Conservation (phyloP, 139 green algal genomes). For the Pedinophyceae sp. region DNA sequence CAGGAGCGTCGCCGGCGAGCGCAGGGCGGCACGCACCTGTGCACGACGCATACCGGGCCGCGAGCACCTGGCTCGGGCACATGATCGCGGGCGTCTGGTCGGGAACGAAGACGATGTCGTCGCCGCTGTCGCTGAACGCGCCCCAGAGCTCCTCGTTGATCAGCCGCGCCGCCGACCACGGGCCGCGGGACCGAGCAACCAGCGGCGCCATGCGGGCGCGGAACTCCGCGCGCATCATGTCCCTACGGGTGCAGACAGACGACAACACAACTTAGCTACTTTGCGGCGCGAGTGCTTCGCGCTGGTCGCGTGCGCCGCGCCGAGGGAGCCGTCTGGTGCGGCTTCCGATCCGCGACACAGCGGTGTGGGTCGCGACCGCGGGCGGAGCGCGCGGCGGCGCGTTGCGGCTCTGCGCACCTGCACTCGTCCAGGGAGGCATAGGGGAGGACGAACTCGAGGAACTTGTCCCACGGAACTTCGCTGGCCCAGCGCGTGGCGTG, state of each 20-base stretch:
- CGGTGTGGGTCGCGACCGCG: too few species aligned
- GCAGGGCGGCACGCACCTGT: too few species aligned
- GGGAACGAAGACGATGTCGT: slow-evolving; percentile 20
- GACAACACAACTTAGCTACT: slow-evolving; percentile 3
- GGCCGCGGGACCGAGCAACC: background rate
- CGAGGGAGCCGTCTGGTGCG: too few species aligned
- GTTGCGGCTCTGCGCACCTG: slow-evolving; percentile 8
- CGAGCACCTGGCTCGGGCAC: slow-evolving; percentile 25
- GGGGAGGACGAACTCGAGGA: slow-evolving; percentile 25
- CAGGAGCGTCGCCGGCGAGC: too few species aligned
- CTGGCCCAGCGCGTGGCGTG: slow-evolving; percentile 10
- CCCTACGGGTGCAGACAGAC: background rate
- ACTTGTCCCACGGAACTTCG: slow-evolving; percentile 18
- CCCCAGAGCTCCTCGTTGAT: slow-evolving; percentile 10
- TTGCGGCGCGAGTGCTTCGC: slow-evolving; percentile 18
- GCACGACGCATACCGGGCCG: slow-evolving; percentile 25
- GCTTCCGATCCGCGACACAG: too few species aligned
- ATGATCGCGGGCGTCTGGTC: slow-evolving; percentile 37
- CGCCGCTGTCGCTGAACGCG: too few species aligned
- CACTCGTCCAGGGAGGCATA: slow-evolving; percentile 31
- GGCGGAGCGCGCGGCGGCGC: slow-evolving; percentile 11
- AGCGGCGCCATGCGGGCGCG: background rate
- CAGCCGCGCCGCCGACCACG: background rate
- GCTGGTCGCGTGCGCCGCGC: slow-evolving; percentile 8
- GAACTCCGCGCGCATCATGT: background rate